Percentiles rank a stretch among this genome's conserved stretches.
Evolutionary conservation across 2,329 filamentous ascomycete species (phyloP).

Genomic region (Ceratocystiopsis minuta): DNA sequence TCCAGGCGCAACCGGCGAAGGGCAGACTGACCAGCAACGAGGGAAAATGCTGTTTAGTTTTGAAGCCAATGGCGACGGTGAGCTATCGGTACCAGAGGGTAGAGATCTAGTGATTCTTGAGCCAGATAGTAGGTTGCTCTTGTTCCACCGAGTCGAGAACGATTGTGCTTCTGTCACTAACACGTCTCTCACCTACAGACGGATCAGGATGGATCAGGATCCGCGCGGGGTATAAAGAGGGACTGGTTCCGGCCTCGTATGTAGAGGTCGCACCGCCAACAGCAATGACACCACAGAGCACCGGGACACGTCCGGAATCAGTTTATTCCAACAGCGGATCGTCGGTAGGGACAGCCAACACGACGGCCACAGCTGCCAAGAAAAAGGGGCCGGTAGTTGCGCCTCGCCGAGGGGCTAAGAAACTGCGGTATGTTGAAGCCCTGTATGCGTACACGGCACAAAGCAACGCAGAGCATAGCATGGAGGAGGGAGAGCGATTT

Average conservation of each 20-base stretch:
- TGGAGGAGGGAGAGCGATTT: conserved; percentile 80
- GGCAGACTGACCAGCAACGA: conserved; percentile 41
- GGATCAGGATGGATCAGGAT: conserved; percentile 86
- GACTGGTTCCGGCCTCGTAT: conserved; percentile 76
- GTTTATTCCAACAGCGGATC: conserved; percentile 63
- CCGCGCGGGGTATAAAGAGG: conserved; percentile 54
- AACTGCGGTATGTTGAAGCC: conserved; percentile 81
- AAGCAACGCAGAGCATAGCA: conserved; percentile 73
- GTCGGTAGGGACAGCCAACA: conserved; percentile 30
- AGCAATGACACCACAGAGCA: conserved; percentile 26
- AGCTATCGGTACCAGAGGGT: conserved; percentile 64
- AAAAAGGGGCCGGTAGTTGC: conserved; percentile 88
- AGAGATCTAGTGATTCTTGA: conserved; percentile 63
- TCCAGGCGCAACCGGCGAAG: conserved; percentile 21
- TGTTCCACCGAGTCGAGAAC: not conserved
- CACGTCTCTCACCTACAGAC: conserved; percentile 31
- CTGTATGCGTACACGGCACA: conserved; percentile 82
- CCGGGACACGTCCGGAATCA: conserved; percentile 45
- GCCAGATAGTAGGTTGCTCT: conserved; percentile 55
- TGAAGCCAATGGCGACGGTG: conserved; percentile 61
- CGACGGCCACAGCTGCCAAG: conserved; percentile 30
- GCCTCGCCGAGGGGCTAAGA: conserved; percentile 79
- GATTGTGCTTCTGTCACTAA: not conserved
- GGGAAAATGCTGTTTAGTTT: conserved; percentile 76
- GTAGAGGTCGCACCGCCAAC: conserved; percentile 43